phyloP scores from a whole-genome alignment of 106 monocot species.

The Dioscorea alata region DNA sequence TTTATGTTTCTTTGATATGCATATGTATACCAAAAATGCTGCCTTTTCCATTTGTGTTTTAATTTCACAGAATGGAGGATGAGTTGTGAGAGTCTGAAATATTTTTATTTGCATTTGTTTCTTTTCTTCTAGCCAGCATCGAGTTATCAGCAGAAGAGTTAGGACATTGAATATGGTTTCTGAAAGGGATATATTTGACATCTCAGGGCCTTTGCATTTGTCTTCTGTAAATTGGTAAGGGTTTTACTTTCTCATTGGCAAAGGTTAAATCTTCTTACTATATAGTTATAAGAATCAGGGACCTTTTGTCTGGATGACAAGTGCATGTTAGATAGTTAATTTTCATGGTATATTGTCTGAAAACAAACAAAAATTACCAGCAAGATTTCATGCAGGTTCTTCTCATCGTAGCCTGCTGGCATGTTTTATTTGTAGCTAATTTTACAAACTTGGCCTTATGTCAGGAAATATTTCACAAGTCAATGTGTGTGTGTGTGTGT shows the following conservation, averaged over 20 bases:
- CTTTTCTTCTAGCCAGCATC: too few relatives aligned
- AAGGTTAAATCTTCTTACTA: not conserved
- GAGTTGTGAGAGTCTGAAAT: too few relatives aligned
- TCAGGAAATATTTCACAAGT: too few relatives aligned
- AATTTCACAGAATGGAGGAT: too few relatives aligned
- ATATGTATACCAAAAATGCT: too few relatives aligned
- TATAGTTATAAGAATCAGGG: not conserved
- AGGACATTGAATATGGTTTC: conserved; percentile 1
- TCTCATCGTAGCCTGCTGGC: not conserved
- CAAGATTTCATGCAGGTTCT: not conserved
- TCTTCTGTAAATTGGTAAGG: conserved; percentile 63
- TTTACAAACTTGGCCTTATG: too few relatives aligned
- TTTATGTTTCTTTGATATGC: too few relatives aligned
- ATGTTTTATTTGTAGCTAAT: too few relatives aligned
- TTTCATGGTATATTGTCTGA: not conserved
- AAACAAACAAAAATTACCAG: not conserved
- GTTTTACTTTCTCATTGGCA: not conserved
- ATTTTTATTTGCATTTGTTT: too few relatives aligned
- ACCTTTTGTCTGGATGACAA: not conserved
- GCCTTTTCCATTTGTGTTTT: too few relatives aligned
- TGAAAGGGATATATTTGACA: conserved; percentile 45
- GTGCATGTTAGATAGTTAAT: not conserved
- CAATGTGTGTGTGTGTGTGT: too few relatives aligned
- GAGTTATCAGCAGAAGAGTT: too few relatives aligned
- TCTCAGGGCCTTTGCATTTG: conserved; percentile 53